Conservation (phyloP, 371 early-diverging fungal species). For the Zopfochytrium polystomum region DNA sequence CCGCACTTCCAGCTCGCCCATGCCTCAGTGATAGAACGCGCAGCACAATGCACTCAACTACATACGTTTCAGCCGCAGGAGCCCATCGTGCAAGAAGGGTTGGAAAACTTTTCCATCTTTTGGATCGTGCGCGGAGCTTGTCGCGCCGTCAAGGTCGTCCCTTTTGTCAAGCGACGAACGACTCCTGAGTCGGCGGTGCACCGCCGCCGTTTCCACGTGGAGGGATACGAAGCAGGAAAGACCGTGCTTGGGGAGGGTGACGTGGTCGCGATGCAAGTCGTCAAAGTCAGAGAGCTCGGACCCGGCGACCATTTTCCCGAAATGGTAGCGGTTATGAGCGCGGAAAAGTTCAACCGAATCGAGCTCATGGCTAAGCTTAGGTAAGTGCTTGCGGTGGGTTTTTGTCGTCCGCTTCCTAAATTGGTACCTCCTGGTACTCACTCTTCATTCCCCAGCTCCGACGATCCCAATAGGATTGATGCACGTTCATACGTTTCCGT, state of each 20-base stretch:
- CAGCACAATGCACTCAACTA: conserved; percentile 15
- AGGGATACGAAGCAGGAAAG: conserved; percentile 13
- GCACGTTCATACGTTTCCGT: conserved; percentile 25
- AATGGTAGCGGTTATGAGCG: conserved; percentile 8
- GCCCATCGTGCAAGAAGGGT: conserved; percentile 31
- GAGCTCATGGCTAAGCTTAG: conserved; percentile 18
- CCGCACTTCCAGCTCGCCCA: conserved; percentile 10
- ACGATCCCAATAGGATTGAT: conserved; percentile 15
- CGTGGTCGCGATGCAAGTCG: conserved; percentile 21
- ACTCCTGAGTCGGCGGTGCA: conserved; percentile 8
- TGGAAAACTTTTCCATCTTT: conserved; percentile 20
- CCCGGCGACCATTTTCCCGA: conserved; percentile 35
- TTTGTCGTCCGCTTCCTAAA: no score
- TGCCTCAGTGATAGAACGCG: conserved; percentile 7
- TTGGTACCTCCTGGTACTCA: background rate
- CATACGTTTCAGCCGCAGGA: conserved; percentile 25
- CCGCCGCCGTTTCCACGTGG: conserved; percentile 12
- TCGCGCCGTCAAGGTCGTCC: conserved; percentile 30
- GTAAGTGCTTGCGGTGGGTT: background rate
- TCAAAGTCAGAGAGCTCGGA: conserved; percentile 31
- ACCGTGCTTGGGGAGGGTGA: conserved; percentile 15
- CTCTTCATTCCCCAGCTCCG: conserved; percentile 8
- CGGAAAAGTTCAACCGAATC: background rate
- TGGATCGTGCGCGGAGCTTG: conserved; percentile 33
- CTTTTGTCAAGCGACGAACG: conserved; percentile 25